Percentiles rank a stretch among this genome's conserved stretches.
Conservation (phyloP, 495 filamentous ascomycete species). For the Xylaria telfairii region DNA sequence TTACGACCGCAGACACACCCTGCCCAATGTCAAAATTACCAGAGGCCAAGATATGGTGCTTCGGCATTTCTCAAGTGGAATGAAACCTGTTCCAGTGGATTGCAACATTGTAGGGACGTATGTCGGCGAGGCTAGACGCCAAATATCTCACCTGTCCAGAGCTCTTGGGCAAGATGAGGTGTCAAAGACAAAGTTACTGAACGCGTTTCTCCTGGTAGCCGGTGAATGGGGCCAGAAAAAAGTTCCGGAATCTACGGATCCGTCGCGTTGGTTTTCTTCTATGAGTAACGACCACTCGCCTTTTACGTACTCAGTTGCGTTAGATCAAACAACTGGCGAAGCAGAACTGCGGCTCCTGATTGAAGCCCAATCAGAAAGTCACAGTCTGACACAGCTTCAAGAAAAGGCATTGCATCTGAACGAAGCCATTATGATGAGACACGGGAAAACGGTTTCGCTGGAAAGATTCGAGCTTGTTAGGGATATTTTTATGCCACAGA, state of each 20-base stretch:
- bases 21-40: conserved; percentile 14
- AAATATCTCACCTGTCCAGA: conserved; percentile 3
- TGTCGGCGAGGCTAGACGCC: background rate
- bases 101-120: background rate
- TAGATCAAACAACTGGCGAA: conserved; percentile 16
- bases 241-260: background rate
- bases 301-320: conserved; percentile 6
- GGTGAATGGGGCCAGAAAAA: background rate
- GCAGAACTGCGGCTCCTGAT: conserved; percentile 16
- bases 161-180: conserved; percentile 15
- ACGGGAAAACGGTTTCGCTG: conserved; percentile 17
- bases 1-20: conserved; percentile 16
- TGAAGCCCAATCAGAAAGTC: background rate
- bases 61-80: conserved; percentile 19
- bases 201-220: background rate
- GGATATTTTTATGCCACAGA: conserved; percentile 21
- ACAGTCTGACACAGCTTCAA: background rate
- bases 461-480: conserved; percentile 18
- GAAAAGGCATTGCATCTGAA: background rate
- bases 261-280: background rate
- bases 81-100: conserved; percentile 14
- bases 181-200: background rate
- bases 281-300: conserved; percentile 7
- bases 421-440: conserved; percentile 1
- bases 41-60: conserved; percentile 22